Evolutionary conservation across 164 flowering plant species (phyloP).

Genomic region (Litsea cubeba): DNA sequence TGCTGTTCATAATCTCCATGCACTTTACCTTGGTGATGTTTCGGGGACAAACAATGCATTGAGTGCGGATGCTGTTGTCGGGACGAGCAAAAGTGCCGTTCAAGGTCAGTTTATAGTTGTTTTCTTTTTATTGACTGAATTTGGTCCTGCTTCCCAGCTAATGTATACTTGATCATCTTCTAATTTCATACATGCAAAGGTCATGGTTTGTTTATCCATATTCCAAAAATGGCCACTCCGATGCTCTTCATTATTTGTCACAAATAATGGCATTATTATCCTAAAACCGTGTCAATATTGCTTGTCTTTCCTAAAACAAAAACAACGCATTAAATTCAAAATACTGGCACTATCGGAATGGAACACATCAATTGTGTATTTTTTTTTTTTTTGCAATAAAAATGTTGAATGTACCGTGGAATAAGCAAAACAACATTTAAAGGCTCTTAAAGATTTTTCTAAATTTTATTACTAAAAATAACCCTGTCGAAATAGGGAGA

Average conservation of each 20-base stretch:
- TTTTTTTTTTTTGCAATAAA: no score
- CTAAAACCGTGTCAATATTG: no score
- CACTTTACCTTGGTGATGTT: conserved; percentile 11
- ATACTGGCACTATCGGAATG: no score
- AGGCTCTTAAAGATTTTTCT: no score
- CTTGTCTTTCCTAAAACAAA: no score
- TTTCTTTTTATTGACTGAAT: neutral
- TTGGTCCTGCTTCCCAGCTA: neutral
- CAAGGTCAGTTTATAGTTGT: conserved; percentile 12
- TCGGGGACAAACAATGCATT: neutral
- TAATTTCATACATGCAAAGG: neutral
- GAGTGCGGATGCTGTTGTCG: conserved; percentile 12
- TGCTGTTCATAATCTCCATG: conserved; percentile 21
- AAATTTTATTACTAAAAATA: no score
- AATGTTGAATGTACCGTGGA: no score
- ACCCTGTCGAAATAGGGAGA: no score
- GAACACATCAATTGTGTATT: no score
- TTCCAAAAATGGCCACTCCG: neutral
- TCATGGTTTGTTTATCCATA: neutral
- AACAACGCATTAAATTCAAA: no score
- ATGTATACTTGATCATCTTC: neutral
- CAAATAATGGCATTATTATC: no score
- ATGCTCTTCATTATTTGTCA: neutral
- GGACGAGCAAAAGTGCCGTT: neutral
- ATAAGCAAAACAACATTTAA: no score